Evolutionary conservation across 148 eudicot species (phyloP), one percentile per base, ranked within the genome.

Genomic region (Euryodendron excelsum): DNA sequence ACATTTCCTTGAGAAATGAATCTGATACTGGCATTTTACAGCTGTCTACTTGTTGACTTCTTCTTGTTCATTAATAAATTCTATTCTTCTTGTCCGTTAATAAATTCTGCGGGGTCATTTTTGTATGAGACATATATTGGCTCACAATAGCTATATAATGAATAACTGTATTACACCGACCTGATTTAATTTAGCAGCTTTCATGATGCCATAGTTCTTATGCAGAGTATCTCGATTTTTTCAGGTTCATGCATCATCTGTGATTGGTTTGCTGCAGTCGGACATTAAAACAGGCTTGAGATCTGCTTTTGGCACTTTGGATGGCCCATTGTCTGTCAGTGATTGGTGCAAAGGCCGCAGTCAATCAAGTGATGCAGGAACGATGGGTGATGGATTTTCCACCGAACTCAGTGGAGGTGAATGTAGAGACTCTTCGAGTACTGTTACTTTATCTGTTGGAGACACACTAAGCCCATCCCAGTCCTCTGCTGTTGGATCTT

Each of bases 281-380:
- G 99, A 96, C 74, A 85, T 96, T 28, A 93, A 84, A 84, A 73
- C 89, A 77, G 99, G 93, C 25, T 80, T 96, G 80, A 91, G 87
- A 86, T 90, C 98, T 82, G 93, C 98, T 31, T 96, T 96, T 83
- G 85, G 90, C 65, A 84, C 86, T 86, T 86, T 83, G 79, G 98
- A 96, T 83, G 99, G 99, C 68, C 99, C 98, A 77, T 79, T 96
- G 77, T 80, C 89, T 73, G 93, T 90, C 64, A 88, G 79, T 61
- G 98, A 93, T 87, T 96, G 99, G 99, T 96, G 97, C 85, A 91
- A 84, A 86, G 99, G 93, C 63, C 90, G 92, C 63, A 83, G 81
- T 81, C 94, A 83, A 77, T 88, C 92, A 50, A 83, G 77, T 78
- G 96, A 92, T 76, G 85, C 87, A 56, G 96, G 89, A 85, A 78